Base-by-base conservation (phyloP, 345 rosid genomes). In the Aegle marmelos region DNA sequence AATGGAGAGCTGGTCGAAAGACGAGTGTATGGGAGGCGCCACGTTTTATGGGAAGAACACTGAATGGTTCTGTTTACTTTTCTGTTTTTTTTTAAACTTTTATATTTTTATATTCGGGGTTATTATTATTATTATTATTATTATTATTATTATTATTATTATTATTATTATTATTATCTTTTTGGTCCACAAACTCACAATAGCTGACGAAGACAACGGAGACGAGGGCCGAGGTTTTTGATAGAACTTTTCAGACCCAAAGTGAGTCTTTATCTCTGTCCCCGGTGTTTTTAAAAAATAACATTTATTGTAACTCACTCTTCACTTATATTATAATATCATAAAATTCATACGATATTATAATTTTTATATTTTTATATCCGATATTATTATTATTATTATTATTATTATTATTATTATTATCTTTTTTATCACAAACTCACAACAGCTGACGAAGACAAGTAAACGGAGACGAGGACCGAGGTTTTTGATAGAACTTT, bases 21-120 rank as follows among this genome's bases (percentile, higher is more conserved):
- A 73, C 53, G 79, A 54, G 25, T 9, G 77, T 53, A 45, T 21
- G 59, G 61, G 64, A 77, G 59, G n/a, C 73, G 80, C 78, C 88
- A 78, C 82, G 87, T 80, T 70, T 50, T 31, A 19, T 69, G 81
- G 76, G 58, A 3, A 4, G 69, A 5, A 17, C 17, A 19, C 19
- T 63, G 61, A 21, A 75, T 30, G 28, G 27, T 28, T 74, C 24
- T 59, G 56, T 27, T 59, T 13, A 11, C 24, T 34, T 24, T 14
- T 3, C 4, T 9, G 2, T 45, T 21, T 13, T 6, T 6, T 37
- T 37, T 37, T 0, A n/a, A n/a, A n/a, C 45, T 50, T 72, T 50
- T 0, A 2, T 2, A 14, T 63, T 45, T 54, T 31, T 72, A 25
- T 50, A 3, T 16, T 50, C 11, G 21, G 56, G 19, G 41, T 27